These are phyloP conservation scores for Coemansia sp. DNA, from an alignment of 192 early-diverging fungal genomes.

Conservation along the genomic window DNA sequence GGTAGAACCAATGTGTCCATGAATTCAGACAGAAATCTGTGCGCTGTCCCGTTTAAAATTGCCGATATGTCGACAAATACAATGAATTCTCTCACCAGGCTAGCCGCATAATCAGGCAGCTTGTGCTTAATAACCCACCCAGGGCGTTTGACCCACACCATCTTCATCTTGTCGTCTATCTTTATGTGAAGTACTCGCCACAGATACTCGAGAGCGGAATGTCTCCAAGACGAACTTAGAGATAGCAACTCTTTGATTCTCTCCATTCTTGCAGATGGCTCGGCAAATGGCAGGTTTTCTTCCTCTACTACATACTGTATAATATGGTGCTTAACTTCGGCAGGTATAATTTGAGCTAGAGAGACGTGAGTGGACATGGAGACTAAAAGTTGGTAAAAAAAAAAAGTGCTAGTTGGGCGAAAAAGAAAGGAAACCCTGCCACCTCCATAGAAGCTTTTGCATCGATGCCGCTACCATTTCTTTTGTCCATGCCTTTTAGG, in stretches of 20 bases:
- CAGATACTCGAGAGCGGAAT: background rate
- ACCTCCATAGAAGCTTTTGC: background rate
- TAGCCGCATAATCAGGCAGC: background rate
- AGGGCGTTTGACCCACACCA: background rate
- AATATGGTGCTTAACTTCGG: background rate
- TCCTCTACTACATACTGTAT: background rate
- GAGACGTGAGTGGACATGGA: background rate
- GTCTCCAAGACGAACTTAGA: background rate
- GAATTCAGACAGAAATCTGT: background rate
- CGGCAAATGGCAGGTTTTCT: background rate
- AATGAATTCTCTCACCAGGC: background rate
- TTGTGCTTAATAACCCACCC: background rate
- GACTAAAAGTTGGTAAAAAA: background rate
- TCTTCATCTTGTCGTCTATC: background rate
- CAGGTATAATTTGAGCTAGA: background rate
- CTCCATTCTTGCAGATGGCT: background rate
- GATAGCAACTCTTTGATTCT: background rate
- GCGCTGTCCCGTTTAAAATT: background rate
- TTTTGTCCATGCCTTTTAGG: background rate
- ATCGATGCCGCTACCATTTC: background rate
- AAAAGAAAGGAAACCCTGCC: background rate
- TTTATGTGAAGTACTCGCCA: background rate
- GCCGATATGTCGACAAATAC: background rate
- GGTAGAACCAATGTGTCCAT: background rate
- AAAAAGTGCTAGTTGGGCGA: background rate